These are phyloP conservation scores for Trametes meyenii DNA, from an alignment of 768 basidiomycete genomes.

Conservation along the genomic window DNA sequence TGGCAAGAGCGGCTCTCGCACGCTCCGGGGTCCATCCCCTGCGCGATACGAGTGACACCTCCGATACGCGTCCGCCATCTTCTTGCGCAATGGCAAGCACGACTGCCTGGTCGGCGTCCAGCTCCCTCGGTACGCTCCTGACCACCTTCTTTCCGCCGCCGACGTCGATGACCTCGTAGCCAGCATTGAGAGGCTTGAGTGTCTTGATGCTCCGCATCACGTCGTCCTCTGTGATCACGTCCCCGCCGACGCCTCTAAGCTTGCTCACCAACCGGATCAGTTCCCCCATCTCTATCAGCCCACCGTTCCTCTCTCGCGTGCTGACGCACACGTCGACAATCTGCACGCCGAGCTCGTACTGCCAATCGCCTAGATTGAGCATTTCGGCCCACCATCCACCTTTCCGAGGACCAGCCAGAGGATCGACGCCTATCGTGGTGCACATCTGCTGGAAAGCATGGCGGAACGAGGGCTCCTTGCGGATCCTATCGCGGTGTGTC, in stretches of 20 bases:
- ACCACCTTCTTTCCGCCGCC: conserved; percentile 77
- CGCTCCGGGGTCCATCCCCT: conserved; percentile 82
- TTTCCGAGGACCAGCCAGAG: conserved; percentile 81
- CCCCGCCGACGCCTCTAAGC: conserved; percentile 68
- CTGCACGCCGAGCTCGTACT: conserved; percentile 93
- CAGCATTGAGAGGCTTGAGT: conserved; percentile 86
- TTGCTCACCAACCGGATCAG: conserved; percentile 77
- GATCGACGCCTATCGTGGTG: conserved; percentile 91
- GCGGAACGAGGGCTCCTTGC: conserved; percentile 81
- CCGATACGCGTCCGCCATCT: conserved; percentile 69
- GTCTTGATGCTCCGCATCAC: conserved; percentile 83
- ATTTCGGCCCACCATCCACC: conserved; percentile 94
- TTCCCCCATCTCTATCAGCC: conserved; percentile 87
- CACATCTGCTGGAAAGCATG: conserved; percentile 97
- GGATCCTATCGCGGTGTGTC: conserved; percentile 83
- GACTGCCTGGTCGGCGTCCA: conserved; percentile 87
- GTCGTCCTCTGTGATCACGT: conserved; percentile 84
- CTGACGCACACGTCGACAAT: conserved; percentile 91
- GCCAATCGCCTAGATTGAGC: conserved; percentile 90
- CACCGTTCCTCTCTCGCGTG: conserved; percentile 89
- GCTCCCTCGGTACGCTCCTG: conserved; percentile 84
- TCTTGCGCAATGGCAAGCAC: conserved; percentile 76
- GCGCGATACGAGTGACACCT: conserved; percentile 57
- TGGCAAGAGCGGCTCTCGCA: conserved; percentile 77
- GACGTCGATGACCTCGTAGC: conserved; percentile 82